Base-by-base conservation (phyloP, 2,329 filamentous ascomycete species). In the Pezicula radicicola region DNA sequence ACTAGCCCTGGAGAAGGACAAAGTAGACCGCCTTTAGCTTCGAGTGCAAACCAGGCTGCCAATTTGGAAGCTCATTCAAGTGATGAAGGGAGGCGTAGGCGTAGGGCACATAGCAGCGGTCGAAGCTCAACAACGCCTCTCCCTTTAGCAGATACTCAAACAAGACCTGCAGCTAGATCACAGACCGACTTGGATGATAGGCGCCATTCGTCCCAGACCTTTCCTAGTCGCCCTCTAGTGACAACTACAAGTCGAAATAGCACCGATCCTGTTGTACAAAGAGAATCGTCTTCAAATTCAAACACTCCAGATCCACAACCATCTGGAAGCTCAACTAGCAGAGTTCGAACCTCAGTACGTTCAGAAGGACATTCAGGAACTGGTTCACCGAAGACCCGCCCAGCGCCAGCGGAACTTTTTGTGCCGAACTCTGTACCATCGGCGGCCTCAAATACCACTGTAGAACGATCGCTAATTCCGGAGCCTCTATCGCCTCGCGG, bases 111-210 rank as follows among this genome's bases (percentile, higher is more conserved):
- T 1, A 85, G 81, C 57, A 74, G 73, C 7, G 72, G 74, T n/a
- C 77, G 82, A 46, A 81, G 79, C 56, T 71, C 76, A 6, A 84
- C 80, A 6, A 68, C 77, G 2, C 76, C 80, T 3, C 60, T 72
- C 16, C 69, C 70, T 47, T 67, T 72, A 2, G 65, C 74, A 39
- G 63, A 73, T 27, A 72, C 52, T 9, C 52, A 78, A 12, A 63
- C 72, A 25, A 72, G 75, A 48, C 76, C 78, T 40, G 78, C 81
- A 12, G 74, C 80, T 19, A 78, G 80, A 19, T 89, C 88, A 16
- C 80, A 85, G 44, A 87, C 82, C 2, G 87, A 91, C 62, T 70
- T 91, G 8, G 69, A 71, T 2, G 55, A 74, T 5, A 72, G 75
- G 40, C 67, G 75, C 52, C 56, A 55, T 21, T 60, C 63, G 49